Evolutionary conservation across 352 stramenopile species (phyloP).

Genomic region (Poterioochromonas sp.): DNA sequence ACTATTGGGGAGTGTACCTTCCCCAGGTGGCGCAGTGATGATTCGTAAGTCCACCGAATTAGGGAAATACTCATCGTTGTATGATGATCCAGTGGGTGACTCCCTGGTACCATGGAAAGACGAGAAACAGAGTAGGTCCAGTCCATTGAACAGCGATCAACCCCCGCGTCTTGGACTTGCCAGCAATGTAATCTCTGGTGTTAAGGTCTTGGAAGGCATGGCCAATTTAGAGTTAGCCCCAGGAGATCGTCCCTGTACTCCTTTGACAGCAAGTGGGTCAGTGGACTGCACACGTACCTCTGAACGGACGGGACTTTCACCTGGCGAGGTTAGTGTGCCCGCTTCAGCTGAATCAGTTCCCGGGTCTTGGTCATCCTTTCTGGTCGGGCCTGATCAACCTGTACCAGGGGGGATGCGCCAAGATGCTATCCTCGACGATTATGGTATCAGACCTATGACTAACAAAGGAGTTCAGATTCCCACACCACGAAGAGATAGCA

Average conservation of each 20-base stretch:
- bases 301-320: slow-evolving; percentile 29
- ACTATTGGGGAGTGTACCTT: slow-evolving; percentile 28
- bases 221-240: slow-evolving; percentile 29
- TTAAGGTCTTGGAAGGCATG: slow-evolving; percentile 30
- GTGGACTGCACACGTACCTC: slow-evolving; percentile 28
- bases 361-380: slow-evolving; percentile 29
- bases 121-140: slow-evolving; percentile 29
- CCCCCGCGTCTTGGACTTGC: slow-evolving; percentile 27
- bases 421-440: slow-evolving; percentile 30
- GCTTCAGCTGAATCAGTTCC: slow-evolving; percentile 27
- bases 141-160: slow-evolving; percentile 30
- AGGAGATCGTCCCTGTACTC: slow-evolving; percentile 29
- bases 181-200: slow-evolving; percentile 30
- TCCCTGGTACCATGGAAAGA: slow-evolving; percentile 29
- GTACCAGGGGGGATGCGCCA: slow-evolving; percentile 27
- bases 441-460: slow-evolving; percentile 30
- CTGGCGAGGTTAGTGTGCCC: slow-evolving; percentile 27
- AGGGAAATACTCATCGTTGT: slow-evolving; percentile 30
- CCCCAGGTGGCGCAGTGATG: slow-evolving; percentile 27
- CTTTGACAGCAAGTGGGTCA: slow-evolving; percentile 29
- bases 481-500: slow-evolving; percentile 29
- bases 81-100: slow-evolving; percentile 29
- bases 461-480: slow-evolving; percentile 30
- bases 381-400: slow-evolving; percentile 28
- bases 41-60: slow-evolving; percentile 29